phyloP scores from a whole-genome alignment of 169 alveolate genomes.

The Plasmodium falciparum region DNA sequence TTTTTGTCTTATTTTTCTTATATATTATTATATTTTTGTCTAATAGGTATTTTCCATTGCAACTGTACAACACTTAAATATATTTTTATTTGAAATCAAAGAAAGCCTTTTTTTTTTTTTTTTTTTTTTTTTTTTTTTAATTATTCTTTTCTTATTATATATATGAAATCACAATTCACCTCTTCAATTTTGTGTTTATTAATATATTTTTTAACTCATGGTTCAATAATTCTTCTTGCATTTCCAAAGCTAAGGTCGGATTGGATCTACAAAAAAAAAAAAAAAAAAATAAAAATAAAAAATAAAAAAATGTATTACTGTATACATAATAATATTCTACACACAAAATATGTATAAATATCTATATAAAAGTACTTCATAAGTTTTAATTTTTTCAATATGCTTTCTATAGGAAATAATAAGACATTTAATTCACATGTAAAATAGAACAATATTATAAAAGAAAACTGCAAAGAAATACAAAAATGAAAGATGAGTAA shows the following conservation, averaged over 20 bases:
- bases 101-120: background rate
- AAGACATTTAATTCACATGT: constrained; percentile 38
- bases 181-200: constrained; percentile 34
- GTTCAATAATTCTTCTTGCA: constrained; percentile 65
- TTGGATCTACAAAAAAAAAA: constrained; percentile 9
- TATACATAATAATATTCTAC: background rate
- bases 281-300: background rate
- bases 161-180: background rate
- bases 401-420: constrained; percentile 60
- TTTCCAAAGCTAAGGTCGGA: constrained; percentile 59
- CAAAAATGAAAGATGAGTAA: background rate
- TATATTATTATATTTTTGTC: background rate
- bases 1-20: background rate
- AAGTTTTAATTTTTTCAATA: constrained; percentile 61
- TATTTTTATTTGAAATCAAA: background rate
- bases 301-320: background rate
- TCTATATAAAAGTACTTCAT: constrained; percentile 31
- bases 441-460: constrained; percentile 48
- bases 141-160: too few relatives aligned
- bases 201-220: constrained; percentile 57
- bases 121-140: background rate
- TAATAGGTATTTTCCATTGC: too few relatives aligned
- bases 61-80: too few relatives aligned
- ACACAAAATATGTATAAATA: background rate
- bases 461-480: constrained; percentile 30